Percentiles rank a stretch among this genome's conserved stretches.
Conservation (phyloP, 768 basidiomycete genomes). For the Tremella mesenterica region DNA sequence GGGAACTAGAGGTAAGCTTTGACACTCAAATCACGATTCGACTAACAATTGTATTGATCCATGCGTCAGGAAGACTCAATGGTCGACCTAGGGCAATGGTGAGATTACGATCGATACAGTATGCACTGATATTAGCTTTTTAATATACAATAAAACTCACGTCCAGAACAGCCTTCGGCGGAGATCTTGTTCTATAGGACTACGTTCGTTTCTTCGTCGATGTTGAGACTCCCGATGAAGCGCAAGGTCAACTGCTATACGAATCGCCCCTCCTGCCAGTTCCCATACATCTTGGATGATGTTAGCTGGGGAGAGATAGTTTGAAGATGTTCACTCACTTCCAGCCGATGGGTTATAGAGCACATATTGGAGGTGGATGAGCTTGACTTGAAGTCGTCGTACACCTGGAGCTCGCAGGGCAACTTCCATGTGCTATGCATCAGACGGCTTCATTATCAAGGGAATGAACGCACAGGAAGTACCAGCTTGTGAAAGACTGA, state of each 20-base stretch:
- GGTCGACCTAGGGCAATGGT: conserved; percentile 10
- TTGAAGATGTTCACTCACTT: background rate
- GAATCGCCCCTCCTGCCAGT: conserved; percentile 7
- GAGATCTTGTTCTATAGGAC: conserved; percentile 12
- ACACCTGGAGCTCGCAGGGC: background rate
- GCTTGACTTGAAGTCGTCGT: conserved; percentile 9
- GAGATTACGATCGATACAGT: conserved; percentile 13
- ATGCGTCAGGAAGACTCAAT: conserved; percentile 7
- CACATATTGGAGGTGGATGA: conserved; percentile 13
- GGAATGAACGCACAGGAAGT: background rate
- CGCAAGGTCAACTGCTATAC: conserved; percentile 10
- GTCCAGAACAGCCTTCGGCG: conserved; percentile 18
- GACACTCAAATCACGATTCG: background rate
- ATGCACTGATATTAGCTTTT: conserved; percentile 8
- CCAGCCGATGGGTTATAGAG: conserved; percentile 12
- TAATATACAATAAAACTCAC: conserved; percentile 2
- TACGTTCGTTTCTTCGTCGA: background rate
- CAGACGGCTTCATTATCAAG: background rate
- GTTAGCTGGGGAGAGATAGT: background rate
- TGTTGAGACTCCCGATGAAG: conserved; percentile 7
- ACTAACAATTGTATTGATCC: conserved; percentile 15
- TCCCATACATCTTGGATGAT: conserved; percentile 12
- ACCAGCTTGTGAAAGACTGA: background rate
- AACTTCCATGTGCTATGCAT: background rate
- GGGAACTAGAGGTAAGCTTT: conserved; percentile 5